A percentile compares a stretch with the other conserved stretches of the same genome.
These are phyloP conservation scores for Camelina sativa DNA, from an alignment of 345 rosid genomes.

Conservation along the genomic window DNA sequence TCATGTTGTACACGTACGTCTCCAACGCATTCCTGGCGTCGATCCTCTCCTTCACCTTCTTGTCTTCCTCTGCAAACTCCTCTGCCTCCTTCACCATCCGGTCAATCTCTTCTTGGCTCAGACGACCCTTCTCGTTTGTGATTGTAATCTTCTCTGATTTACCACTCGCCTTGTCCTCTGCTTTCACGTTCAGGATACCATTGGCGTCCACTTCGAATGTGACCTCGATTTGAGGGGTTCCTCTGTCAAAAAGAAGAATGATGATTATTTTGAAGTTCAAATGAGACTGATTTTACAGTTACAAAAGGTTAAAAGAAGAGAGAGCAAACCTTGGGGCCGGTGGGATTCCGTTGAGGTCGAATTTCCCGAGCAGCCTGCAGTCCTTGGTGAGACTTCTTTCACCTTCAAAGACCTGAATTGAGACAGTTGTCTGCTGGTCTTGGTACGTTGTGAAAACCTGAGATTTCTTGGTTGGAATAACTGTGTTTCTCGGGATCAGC, in stretches of 20 bases:
- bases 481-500: slow-evolving; percentile 45
- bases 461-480: slow-evolving; percentile 46
- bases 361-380: slow-evolving; percentile 47
- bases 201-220: slow-evolving; percentile 49
- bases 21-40: slow-evolving; percentile 90
- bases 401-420: slow-evolving; percentile 50
- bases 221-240: slow-evolving; percentile 47
- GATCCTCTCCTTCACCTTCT: slow-evolving; percentile 53
- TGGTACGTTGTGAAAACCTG: slow-evolving; percentile 49
- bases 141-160: slow-evolving; percentile 46
- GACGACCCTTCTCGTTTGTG: slow-evolving; percentile 42
- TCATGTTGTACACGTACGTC: slow-evolving; percentile 92
- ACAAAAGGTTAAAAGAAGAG: neutral
- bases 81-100: slow-evolving; percentile 46
- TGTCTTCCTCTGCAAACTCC: slow-evolving; percentile 48
- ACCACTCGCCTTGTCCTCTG: slow-evolving; percentile 49
- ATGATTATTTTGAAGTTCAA: neutral
- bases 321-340: slow-evolving; percentile 47
- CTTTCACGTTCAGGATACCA: slow-evolving; percentile 46
- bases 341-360: slow-evolving; percentile 46
- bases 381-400: slow-evolving; percentile 52
- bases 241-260: slow-evolving; percentile 19
- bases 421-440: slow-evolving; percentile 45
- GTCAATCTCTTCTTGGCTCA: slow-evolving; percentile 45
- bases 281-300: neutral